Evolutionary conservation across 2,329 filamentous ascomycete genomes (phyloP), one percentile per base, ranked within the genome.

Genomic region (Cytospora leucostoma): DNA sequence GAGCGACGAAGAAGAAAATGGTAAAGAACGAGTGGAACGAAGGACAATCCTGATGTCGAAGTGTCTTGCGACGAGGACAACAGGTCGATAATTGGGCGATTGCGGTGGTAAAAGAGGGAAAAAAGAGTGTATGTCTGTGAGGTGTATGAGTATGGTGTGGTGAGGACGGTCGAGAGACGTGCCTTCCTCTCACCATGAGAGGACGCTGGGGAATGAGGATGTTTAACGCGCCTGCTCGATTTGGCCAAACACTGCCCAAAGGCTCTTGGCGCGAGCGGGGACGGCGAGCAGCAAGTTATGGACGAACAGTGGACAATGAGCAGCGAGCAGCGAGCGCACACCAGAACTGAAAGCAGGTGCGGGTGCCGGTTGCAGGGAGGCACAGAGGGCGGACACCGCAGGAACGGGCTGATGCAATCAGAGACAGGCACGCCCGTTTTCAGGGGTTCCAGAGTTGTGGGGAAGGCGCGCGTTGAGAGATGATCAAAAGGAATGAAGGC

Each of bases 201-300:
- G 37, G 52, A 34, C 59, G 59, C 47, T 38, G 51, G 56, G 56
- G 56, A 62, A 63, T 59, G 63, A 58, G 35, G 60, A 57, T 56
- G 55, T 56, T 63, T 60, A 49, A 56, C 56, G 53, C 62, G 59
- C 54, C 63, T 62, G 44, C 63, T 56, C 33, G 51, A 65, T 65
- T 61, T 56, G 56, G 62, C 37, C 49, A 61, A 47, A 61, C 59
- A 53, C 59, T 55, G 53, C 44, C 44, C 44, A 21, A 19, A 7
- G 19, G n/a, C 55, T 50, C 55, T 61, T 37, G 40, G 49, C 10
- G 21, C 59, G 50, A 50, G 59, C 51, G 32, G 49, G 17, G 27
- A 33, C 33, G 33, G 33, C 17, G 52, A 21, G 44, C 44, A 15
- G 17, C 27, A 27, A 27, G 27, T 27, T 27, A 27, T 27, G 27